phyloP scores from a whole-genome alignment of 2,329 filamentous ascomycete genomes.

The Fusarium chuoi region DNA sequence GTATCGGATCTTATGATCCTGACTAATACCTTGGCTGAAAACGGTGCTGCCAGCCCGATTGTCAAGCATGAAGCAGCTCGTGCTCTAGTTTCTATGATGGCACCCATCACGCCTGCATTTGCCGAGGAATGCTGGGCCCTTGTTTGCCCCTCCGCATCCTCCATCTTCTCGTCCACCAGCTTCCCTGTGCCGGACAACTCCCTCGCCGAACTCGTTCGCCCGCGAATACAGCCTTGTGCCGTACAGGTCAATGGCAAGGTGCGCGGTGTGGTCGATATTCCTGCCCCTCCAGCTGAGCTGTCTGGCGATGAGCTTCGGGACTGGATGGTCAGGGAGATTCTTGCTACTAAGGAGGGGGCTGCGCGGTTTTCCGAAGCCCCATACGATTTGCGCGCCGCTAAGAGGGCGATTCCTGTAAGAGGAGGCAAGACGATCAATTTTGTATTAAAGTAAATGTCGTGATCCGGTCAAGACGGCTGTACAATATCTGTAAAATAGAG shows the following conservation, averaged over 20 bases:
- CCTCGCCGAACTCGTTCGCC: conserved; percentile 60
- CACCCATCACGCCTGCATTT: conserved; percentile 82
- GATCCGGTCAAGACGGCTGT: neutral
- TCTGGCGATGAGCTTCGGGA: conserved; percentile 59
- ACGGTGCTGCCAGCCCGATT: conserved; percentile 51
- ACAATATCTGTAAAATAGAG: conserved; percentile 25
- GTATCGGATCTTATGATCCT: conserved; percentile 85
- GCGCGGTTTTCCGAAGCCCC: conserved; percentile 62
- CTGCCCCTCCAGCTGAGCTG: conserved; percentile 57
- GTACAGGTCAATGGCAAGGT: conserved; percentile 86
- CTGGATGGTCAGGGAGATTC: conserved; percentile 71
- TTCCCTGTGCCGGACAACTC: conserved; percentile 69
- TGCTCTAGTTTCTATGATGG: conserved; percentile 75
- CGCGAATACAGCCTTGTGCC: conserved; percentile 65
- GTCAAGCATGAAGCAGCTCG: conserved; percentile 62
- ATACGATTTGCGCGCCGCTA: conserved; percentile 62
- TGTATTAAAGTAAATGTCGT: conserved; percentile 58
- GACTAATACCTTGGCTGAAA: conserved; percentile 73
- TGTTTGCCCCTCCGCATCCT: conserved; percentile 55
- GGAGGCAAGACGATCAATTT: conserved; percentile 80
- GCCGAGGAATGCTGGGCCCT: conserved; percentile 82
- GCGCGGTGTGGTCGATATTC: conserved; percentile 73
- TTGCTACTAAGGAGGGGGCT: conserved; percentile 69
- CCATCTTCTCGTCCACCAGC: conserved; percentile 57
- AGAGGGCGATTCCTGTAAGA: conserved; percentile 72